A percentile compares a stretch with the other conserved stretches of the same genome.
phyloP scores from a whole-genome alignment of 768 basidiomycete species.

The Leccinum ochraceum region DNA sequence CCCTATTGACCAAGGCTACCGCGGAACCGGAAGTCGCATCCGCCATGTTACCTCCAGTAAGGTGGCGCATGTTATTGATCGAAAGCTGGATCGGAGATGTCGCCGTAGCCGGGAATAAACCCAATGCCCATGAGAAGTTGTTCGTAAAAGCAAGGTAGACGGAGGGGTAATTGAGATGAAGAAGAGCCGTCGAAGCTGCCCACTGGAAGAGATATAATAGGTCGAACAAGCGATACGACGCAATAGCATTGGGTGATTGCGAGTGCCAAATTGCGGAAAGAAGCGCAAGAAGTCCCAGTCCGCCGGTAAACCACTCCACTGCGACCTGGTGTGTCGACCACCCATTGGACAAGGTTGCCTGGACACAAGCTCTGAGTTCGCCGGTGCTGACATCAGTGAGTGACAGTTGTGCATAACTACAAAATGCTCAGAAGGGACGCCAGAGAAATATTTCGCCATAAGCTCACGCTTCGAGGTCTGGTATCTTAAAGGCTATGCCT shows the following conservation, averaged over 20 bases:
- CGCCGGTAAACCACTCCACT: slow-evolving; percentile 79
- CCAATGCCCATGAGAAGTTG: slow-evolving; percentile 91
- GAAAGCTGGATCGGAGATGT: slow-evolving; percentile 66
- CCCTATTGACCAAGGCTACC: slow-evolving; percentile 77
- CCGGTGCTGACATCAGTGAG: slow-evolving; percentile 70
- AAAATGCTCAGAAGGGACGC: slow-evolving; percentile 6
- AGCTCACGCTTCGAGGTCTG: slow-evolving; percentile 78
- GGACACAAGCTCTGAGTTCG: slow-evolving; percentile 82
- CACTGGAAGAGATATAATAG: slow-evolving; percentile 82
- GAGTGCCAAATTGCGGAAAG: slow-evolving; percentile 57
- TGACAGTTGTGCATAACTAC: slow-evolving; percentile 68
- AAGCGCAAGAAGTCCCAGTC: slow-evolving; percentile 61
- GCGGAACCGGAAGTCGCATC: slow-evolving; percentile 60
- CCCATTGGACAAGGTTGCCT: slow-evolving; percentile 90
- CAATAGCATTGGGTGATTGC: slow-evolving; percentile 51
- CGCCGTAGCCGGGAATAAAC: slow-evolving; percentile 59
- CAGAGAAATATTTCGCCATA: background rate
- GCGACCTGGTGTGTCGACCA: slow-evolving; percentile 74
- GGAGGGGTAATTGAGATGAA: slow-evolving; percentile 85
- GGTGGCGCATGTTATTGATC: slow-evolving; percentile 79
- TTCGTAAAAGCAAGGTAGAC: slow-evolving; percentile 78
- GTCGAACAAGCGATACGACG: slow-evolving; percentile 80
- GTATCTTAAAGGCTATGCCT: slow-evolving; percentile 79
- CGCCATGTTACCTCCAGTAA: slow-evolving; percentile 76
- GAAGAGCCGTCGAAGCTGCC: slow-evolving; percentile 75